Conservation (phyloP, 306 rosid species). For the Rubus idaeus region DNA sequence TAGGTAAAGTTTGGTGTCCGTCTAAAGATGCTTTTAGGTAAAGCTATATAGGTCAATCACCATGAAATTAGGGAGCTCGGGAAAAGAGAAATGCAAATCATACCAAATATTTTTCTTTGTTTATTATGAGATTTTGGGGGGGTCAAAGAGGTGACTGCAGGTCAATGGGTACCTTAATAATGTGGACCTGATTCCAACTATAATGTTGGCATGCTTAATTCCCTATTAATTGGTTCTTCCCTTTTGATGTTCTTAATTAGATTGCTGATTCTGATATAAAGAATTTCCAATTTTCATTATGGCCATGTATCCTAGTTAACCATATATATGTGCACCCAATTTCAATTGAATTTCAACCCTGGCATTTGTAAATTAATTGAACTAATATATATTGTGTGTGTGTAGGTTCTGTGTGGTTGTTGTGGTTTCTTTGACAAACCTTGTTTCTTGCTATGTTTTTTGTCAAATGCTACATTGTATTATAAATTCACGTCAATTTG, state of each 20-base stretch:
- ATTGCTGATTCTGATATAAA: neutral
- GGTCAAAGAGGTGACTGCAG: constrained; percentile 33
- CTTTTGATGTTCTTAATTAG: neutral
- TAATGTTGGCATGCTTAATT: neutral
- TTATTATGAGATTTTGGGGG: neutral
- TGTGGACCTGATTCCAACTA: constrained; percentile 23
- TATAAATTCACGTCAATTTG: constrained; percentile 15
- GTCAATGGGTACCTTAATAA: constrained; percentile 28
- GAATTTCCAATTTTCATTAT: constrained; percentile 1
- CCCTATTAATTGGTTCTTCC: neutral
- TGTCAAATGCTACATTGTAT: neutral
- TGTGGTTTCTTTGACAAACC: constrained; percentile 10
- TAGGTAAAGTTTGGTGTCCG: constrained; percentile 32
- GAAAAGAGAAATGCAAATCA: constrained; percentile 23
- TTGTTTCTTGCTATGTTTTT: neutral
- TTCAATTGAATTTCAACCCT: neutral
- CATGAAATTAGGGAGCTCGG: constrained; percentile 40
- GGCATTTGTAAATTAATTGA: neutral
- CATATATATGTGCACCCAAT: neutral
- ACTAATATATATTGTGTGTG: neutral
- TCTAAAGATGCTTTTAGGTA: constrained; percentile 33
- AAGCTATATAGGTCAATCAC: constrained; percentile 36
- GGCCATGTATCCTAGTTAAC: neutral
- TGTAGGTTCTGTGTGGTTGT: neutral
- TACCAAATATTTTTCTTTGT: constrained; percentile 1